Conservation (phyloP, 192 early-diverging fungal genomes). For the Gryganskiella cystojenkinii region DNA sequence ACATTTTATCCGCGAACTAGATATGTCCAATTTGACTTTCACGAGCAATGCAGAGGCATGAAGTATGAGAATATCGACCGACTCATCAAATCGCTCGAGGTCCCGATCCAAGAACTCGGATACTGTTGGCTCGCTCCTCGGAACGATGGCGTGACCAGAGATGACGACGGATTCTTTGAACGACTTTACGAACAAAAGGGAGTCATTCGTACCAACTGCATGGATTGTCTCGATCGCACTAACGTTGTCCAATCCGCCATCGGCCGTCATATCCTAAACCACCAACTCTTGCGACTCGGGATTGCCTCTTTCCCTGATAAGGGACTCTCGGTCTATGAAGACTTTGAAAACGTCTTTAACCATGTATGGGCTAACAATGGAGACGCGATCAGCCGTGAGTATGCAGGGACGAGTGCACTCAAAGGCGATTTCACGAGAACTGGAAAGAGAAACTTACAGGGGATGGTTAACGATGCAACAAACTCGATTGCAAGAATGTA, state of each 20-base stretch:
- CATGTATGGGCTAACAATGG: slow-evolving; percentile 86
- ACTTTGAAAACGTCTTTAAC: slow-evolving; percentile 75
- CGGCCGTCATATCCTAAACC: slow-evolving; percentile 70
- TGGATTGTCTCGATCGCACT: slow-evolving; percentile 98
- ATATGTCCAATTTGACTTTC: slow-evolving; percentile 96
- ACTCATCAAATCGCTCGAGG: slow-evolving; percentile 73
- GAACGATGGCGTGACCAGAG: neutral
- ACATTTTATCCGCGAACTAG: slow-evolving; percentile 19
- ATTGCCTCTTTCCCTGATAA: slow-evolving; percentile 72
- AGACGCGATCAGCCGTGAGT: slow-evolving; percentile 80
- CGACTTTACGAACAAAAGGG: slow-evolving; percentile 48
- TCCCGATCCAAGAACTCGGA: slow-evolving; percentile 72
- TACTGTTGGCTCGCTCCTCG: slow-evolving; percentile 53
- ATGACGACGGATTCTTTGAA: slow-evolving; percentile 21
- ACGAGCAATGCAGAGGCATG: slow-evolving; percentile 92
- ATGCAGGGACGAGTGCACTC: slow-evolving; percentile 82
- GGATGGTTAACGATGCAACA: slow-evolving; percentile 80
- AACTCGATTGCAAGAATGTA: slow-evolving; percentile 81
- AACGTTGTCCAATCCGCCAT: slow-evolving; percentile 86
- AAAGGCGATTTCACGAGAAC: slow-evolving; percentile 84
- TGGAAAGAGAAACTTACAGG: slow-evolving; percentile 78
- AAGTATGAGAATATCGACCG: slow-evolving; percentile 88
- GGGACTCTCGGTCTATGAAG: slow-evolving; percentile 69
- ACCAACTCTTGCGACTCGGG: slow-evolving; percentile 74
- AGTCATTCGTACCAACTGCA: slow-evolving; percentile 83